Conservation (phyloP, 2,329 filamentous ascomycete genomes). For the Cercospora sesami region DNA sequence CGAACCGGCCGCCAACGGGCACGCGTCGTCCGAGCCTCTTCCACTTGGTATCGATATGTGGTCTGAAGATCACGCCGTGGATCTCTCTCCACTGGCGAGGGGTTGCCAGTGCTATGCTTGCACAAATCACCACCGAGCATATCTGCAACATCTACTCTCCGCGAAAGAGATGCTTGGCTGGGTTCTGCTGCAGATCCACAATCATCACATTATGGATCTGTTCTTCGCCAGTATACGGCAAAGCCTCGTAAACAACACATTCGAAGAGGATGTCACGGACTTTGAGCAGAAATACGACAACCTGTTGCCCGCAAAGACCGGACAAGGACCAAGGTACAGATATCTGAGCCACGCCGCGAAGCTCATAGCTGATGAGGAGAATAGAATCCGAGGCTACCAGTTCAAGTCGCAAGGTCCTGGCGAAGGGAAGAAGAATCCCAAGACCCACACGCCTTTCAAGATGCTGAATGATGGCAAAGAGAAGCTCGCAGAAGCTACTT, state of each 20-base stretch:
- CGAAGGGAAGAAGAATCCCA: slow-evolving; percentile 68
- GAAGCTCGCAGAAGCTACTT: slow-evolving; percentile 51
- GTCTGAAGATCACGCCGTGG: slow-evolving; percentile 59
- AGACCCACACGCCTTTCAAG: slow-evolving; percentile 68
- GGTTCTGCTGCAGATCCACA: slow-evolving; percentile 90
- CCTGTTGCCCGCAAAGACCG: slow-evolving; percentile 70
- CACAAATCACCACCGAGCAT: slow-evolving; percentile 79
- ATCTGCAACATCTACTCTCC: slow-evolving; percentile 79
- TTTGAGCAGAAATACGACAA: slow-evolving; percentile 71
- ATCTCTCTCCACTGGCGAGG: slow-evolving; percentile 61
- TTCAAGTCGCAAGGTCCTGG: slow-evolving; percentile 69
- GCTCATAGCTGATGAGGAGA: slow-evolving; percentile 20
- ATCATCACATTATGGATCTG: slow-evolving; percentile 67
- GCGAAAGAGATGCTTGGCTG: slow-evolving; percentile 97
- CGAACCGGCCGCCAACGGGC: slow-evolving; percentile 12
- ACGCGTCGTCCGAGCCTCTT: slow-evolving; percentile 29
- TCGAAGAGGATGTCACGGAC: slow-evolving; percentile 53
- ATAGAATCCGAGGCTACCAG: slow-evolving; percentile 73
- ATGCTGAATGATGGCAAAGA: slow-evolving; percentile 54
- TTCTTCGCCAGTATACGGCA: slow-evolving; percentile 74
- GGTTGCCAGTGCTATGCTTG: slow-evolving; percentile 82
- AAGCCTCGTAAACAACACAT: slow-evolving; percentile 60
- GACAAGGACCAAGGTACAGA: slow-evolving; percentile 67
- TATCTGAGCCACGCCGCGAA: slow-evolving; percentile 9
- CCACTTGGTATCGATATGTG: slow-evolving; percentile 79